A percentile compares a stretch with the other conserved stretches of the same genome.
phyloP scores from a whole-genome alignment of 2,329 filamentous ascomycete species.

The Cercospora citrullina region DNA sequence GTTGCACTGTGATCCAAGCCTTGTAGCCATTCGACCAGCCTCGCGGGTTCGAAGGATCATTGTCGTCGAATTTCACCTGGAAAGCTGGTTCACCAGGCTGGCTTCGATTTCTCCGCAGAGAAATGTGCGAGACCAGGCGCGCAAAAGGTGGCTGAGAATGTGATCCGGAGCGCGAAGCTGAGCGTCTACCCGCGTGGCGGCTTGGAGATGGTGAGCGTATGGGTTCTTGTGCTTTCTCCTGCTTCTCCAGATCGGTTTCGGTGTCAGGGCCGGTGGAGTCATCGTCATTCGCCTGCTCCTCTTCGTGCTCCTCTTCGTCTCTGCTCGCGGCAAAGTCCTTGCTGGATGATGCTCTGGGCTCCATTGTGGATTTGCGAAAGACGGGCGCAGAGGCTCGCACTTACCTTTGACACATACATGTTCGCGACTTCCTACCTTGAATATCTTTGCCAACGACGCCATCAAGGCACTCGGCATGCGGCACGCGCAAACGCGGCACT shows the following conservation, averaged over 20 bases:
- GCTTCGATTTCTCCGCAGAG: constrained; percentile 5
- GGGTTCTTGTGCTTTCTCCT: constrained; percentile 8
- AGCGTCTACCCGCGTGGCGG: background rate
- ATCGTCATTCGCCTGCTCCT: too few relatives aligned
- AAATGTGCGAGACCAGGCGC: constrained; percentile 7
- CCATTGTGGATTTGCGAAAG: background rate
- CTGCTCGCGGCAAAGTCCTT: background rate
- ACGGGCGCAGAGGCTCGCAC: background rate
- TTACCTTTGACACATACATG: background rate
- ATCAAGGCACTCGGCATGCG: background rate
- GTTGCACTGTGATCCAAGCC: constrained; percentile 50
- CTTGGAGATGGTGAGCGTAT: background rate
- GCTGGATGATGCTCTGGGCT: background rate
- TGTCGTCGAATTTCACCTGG: constrained; percentile 34
- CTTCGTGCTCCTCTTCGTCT: constrained; percentile 17
- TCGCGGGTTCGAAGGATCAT: constrained; percentile 49
- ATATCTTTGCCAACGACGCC: background rate
- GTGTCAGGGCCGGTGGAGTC: background rate
- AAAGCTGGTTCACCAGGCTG: constrained; percentile 26
- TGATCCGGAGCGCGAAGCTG: background rate
- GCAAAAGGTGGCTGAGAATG: constrained; percentile 3
- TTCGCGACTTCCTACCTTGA: background rate
- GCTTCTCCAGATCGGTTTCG: constrained; percentile 22
- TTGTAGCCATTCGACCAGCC: constrained; percentile 50
- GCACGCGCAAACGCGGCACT: background rate